These are phyloP conservation scores for Clarireedia hainanense DNA, from an alignment of 2,329 filamentous ascomycete species.

Conservation along the genomic window DNA sequence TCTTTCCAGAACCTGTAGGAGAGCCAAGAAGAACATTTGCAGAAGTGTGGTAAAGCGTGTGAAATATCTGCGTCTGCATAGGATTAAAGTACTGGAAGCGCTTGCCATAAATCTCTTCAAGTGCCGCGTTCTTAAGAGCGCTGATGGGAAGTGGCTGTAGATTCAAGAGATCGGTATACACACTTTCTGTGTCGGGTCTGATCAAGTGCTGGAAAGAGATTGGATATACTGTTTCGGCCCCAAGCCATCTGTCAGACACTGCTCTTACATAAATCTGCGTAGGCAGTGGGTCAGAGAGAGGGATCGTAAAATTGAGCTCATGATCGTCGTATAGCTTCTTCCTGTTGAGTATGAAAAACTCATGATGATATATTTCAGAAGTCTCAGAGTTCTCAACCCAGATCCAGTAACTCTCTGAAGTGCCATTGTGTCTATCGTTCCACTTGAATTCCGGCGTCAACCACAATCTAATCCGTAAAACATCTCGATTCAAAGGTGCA, in stretches of 20 bases:
- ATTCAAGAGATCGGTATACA: conserved; percentile 90
- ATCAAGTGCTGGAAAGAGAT: conserved; percentile 98
- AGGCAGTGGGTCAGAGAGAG: conserved; percentile 83
- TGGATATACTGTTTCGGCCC: conserved; percentile 88
- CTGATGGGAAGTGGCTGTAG: conserved; percentile 82
- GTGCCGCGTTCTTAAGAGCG: conserved; percentile 74
- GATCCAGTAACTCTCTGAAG: conserved; percentile 93
- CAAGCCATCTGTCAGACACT: conserved; percentile 92
- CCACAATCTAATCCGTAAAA: conserved; percentile 80
- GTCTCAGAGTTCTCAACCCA: conserved; percentile 99
- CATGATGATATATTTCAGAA: conserved; percentile 94
- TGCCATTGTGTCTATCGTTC: conserved; percentile 91
- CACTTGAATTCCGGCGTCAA: conserved; percentile 86
- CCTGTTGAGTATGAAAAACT: conserved; percentile 88
- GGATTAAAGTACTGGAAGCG: conserved; percentile 97
- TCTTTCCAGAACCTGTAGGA: conserved; percentile 95
- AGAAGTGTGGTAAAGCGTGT: conserved; percentile 86
- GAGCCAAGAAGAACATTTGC: conserved; percentile 92
- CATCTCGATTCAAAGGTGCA: conserved; percentile 88
- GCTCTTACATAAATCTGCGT: conserved; percentile 94
- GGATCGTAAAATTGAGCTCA: conserved; percentile 96
- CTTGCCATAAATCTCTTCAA: conserved; percentile 83
- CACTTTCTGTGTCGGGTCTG: conserved; percentile 90
- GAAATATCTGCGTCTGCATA: conserved; percentile 99
- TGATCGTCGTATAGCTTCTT: conserved; percentile 93